Base-by-base conservation (phyloP, 1,284 basidiomycete genomes). In the Leccinum huronense region DNA sequence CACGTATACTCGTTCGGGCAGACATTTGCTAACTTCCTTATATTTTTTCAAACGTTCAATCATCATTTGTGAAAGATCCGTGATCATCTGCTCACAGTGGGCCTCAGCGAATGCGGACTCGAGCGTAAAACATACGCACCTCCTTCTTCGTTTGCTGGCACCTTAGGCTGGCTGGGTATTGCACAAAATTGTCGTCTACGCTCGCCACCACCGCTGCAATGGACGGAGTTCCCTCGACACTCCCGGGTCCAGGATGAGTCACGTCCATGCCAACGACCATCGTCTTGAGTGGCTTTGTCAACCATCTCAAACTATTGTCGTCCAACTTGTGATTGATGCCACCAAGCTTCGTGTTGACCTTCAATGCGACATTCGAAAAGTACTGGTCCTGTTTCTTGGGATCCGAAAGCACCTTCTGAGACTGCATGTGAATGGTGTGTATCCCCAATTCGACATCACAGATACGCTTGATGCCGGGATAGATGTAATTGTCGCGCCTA, bases 201-300 rank as follows among this genome's bases (percentile, higher is more conserved):
- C 84, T 91, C 0, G 86, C 91, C 1, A 93, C 91, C 13, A 93
- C 87, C 84, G 88, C 91, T 0, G 89, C 90, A 56, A 94, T 88
- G 0, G 90, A 92, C 2, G 91, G 91, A 5, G 87, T 87, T 5
- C 88, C 90, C 8, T 80, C 81, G 60, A 77, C 74, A 70, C 87
- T 89, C 9, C 76, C 80, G 1, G 86, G 85, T 0, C 87, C 82
- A 2, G 89, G 88, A 69, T 93, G 91, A 0, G 90, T 91, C 0
- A 94, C 91, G 70, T 94, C 73, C 75, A 76, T 77, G 0, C 91
- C 92, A 9, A 94, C 86, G 72, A 93, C 76, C 86, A 94, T 93
- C 16, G 90, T 91, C 64, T 81, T 81, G 23, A 23, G 23, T 70
- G 82, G 80, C 72, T 82, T 82, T 2, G 73, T 84, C 51, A 92